Conservation (phyloP, 805 yeast genomes). For the Kodamaea sagamina region DNA sequence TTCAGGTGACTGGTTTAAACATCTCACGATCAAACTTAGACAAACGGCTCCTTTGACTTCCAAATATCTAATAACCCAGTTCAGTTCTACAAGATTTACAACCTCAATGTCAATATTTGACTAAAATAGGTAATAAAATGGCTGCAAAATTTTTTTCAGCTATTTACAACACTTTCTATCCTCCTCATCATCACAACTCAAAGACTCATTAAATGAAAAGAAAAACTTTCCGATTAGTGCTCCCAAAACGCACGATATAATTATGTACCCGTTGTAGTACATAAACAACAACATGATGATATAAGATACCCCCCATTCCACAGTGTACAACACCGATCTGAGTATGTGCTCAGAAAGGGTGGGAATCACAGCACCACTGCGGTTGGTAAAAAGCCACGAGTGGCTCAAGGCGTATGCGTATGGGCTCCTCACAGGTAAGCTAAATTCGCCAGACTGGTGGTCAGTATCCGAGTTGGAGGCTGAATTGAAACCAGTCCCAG, state of each 20-base stretch:
- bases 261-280: slow-evolving; percentile 73
- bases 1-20: too few species aligned
- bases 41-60: too few species aligned
- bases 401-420: slow-evolving; percentile 32
- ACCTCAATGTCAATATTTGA: too few species aligned
- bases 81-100: too few species aligned
- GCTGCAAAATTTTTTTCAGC: too few species aligned
- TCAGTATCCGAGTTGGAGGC: slow-evolving; percentile 3
- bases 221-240: slow-evolving; percentile 59
- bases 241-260: slow-evolving; percentile 63
- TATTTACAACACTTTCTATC: slow-evolving; percentile 30
- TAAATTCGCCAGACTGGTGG: not conserved
- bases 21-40: too few species aligned
- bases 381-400: slow-evolving; percentile 30
- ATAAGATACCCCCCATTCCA: slow-evolving; percentile 66
- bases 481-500: not conserved
- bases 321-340: slow-evolving; percentile 50
- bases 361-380: slow-evolving; percentile 36
- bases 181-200: slow-evolving; percentile 22
- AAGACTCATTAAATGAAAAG: slow-evolving; percentile 49
- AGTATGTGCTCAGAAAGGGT: slow-evolving; percentile 51
- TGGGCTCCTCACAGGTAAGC: slow-evolving; percentile 20
- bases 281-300: slow-evolving; percentile 70
- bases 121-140: too few species aligned
- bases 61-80: too few species aligned